phyloP scores from a whole-genome alignment of 2,329 filamentous ascomycete genomes.

The Cytospora chrysosperma region DNA sequence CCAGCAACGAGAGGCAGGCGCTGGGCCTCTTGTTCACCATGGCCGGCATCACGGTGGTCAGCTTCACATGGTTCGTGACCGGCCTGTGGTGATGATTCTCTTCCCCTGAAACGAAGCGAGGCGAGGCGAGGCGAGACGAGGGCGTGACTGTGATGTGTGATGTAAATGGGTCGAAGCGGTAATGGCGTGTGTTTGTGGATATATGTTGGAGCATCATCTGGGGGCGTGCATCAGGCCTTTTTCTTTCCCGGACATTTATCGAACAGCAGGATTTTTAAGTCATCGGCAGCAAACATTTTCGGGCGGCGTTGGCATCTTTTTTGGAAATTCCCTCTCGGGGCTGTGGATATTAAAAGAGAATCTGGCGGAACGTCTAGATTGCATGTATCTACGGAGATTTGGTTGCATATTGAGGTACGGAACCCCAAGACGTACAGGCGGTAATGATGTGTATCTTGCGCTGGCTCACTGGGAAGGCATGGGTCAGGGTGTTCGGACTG shows the following conservation, averaged over 20 bases:
- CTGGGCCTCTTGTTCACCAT: constrained; percentile 53
- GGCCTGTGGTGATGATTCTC: constrained; percentile 41
- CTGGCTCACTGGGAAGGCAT: background rate
- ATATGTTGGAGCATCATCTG: constrained; percentile 13
- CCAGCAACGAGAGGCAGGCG: constrained; percentile 46
- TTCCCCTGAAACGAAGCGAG: background rate
- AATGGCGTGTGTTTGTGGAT: constrained; percentile 20
- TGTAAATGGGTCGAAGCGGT: constrained; percentile 11
- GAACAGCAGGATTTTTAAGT: background rate
- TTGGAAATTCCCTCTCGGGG: background rate
- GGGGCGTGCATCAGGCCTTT: background rate
- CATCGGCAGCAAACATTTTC: background rate
- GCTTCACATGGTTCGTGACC: constrained; percentile 64
- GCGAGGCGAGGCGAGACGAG: background rate
- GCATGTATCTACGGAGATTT: constrained; percentile 6
- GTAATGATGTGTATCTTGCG: constrained; percentile 23
- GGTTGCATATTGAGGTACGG: constrained; percentile 5
- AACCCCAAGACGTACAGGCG: background rate
- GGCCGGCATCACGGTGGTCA: constrained; percentile 55
- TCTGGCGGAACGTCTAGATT: background rate
- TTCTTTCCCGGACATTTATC: background rate
- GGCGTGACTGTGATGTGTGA: background rate
- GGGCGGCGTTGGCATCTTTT: constrained; percentile 18
- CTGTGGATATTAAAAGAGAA: constrained; percentile 7
- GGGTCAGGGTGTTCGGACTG: background rate